Evolutionary conservation across 192 early-diverging fungal genomes (phyloP), one percentile per base, ranked within the genome.

Genomic region (Entophlyctis luteolus): DNA sequence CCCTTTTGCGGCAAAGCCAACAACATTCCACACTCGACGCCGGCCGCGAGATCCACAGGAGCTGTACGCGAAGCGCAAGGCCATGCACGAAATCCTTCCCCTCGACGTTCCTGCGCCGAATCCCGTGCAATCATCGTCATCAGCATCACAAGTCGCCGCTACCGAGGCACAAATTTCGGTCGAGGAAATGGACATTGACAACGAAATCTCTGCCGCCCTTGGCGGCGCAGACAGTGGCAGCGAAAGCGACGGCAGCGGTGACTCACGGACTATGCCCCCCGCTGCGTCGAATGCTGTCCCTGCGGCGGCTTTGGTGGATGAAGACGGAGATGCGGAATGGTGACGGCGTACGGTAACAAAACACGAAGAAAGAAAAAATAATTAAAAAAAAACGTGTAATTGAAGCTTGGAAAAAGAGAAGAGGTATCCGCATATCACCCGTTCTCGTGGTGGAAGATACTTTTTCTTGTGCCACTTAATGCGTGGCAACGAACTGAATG

Each of bases 301-400:
- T 14, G 22, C 48, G 22, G 50, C 3, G 4, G 14, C 12, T 3
- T 49, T 54, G n/a, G 65, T 42, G 29, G 68, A 70, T 53, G 68
- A 49, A 29, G 68, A 70, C 53, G 67, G 67, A 8, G 63, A 66
- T 66, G 48, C 52, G n/a, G 63, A 66, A 34, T 66, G 63, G 63
- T 66, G 33, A 65, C n/a, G n/a, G n/a, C n/a, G n/a, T n/a, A n/a
- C n/a, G n/a, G n/a, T n/a, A n/a, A n/a, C n/a, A n/a, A n/a, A n/a
- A n/a, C n/a, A n/a, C n/a, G n/a, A n/a, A n/a, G n/a, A n/a, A n/a
- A n/a, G n/a, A n/a, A n/a, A n/a, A n/a, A n/a, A n/a, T n/a, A n/a
- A n/a, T n/a, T n/a, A n/a, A n/a, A n/a, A n/a, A n/a, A n/a, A n/a
- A n/a, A n/a, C n/a, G n/a, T n/a, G n/a, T n/a, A n/a, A n/a, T n/a